Conservation (phyloP, 2,329 filamentous ascomycete genomes). For the Grosmannia huntii region DNA sequence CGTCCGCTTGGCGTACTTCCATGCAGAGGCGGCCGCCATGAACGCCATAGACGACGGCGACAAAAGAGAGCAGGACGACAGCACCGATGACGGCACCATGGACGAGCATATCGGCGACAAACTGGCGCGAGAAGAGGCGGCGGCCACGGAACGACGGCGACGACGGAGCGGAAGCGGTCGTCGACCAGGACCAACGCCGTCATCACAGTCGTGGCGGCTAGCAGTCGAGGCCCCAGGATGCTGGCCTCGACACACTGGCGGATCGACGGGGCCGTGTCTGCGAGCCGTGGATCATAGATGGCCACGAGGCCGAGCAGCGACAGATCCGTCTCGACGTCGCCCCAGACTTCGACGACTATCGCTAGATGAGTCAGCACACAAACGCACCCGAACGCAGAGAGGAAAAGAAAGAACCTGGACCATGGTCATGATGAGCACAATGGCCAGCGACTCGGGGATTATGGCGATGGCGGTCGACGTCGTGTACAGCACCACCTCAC, state of each 20-base stretch:
- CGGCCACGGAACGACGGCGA: conserved; percentile 66
- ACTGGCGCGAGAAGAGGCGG: conserved; percentile 66
- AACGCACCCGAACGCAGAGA: background rate
- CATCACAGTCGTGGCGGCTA: conserved; percentile 57
- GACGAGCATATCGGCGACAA: conserved; percentile 66
- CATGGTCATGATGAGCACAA: conserved; percentile 60
- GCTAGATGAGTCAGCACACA: conserved; percentile 6
- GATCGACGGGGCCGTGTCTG: conserved; percentile 64
- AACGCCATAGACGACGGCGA: conserved; percentile 48
- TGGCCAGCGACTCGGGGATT: conserved; percentile 54
- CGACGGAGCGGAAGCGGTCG: conserved; percentile 80
- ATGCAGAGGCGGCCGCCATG: conserved; percentile 47
- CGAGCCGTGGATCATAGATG: conserved; percentile 75
- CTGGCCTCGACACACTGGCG: conserved; percentile 58
- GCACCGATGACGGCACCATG: conserved; percentile 69
- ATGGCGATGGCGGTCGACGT: conserved; percentile 51
- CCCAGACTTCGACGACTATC: conserved; percentile 25
- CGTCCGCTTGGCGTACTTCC: conserved; percentile 36
- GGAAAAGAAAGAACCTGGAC: conserved; percentile 34
- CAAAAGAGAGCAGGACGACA: conserved; percentile 52
- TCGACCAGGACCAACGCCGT: conserved; percentile 77
- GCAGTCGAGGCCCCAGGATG: conserved; percentile 64
- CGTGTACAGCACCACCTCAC: conserved; percentile 47
- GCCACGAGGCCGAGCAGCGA: conserved; percentile 71
- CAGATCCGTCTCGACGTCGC: conserved; percentile 53